Evolutionary conservation across 352 stramenopile genomes (phyloP).

Genomic region (Phytopythium boreale): DNA sequence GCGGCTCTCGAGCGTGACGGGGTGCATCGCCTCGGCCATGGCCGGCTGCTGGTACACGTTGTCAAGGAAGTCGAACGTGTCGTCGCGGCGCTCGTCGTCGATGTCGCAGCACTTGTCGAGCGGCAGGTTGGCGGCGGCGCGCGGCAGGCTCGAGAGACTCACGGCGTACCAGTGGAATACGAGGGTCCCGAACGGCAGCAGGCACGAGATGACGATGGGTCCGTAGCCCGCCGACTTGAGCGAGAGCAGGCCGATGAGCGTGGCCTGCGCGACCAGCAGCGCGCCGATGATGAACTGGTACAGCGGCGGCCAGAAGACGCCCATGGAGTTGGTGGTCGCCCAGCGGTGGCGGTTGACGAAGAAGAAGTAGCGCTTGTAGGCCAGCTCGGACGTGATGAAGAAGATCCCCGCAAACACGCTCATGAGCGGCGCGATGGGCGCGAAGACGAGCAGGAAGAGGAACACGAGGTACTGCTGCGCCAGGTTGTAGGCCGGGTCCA

Average conservation of each 20-base stretch:
- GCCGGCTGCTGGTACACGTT: slow-evolving; percentile 68
- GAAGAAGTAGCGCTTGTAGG: slow-evolving; percentile 69
- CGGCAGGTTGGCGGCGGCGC: slow-evolving; percentile 47
- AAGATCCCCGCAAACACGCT: slow-evolving; percentile 58
- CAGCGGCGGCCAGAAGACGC: slow-evolving; percentile 63
- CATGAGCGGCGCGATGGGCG: slow-evolving; percentile 70
- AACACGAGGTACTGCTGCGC: slow-evolving; percentile 75
- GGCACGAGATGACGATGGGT: slow-evolving; percentile 33
- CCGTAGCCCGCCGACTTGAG: slow-evolving; percentile 54
- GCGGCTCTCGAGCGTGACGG: slow-evolving; percentile 18
- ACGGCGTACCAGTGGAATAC: slow-evolving; percentile 66
- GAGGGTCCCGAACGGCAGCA: slow-evolving; percentile 51
- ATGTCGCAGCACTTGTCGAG: slow-evolving; percentile 64
- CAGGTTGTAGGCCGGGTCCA: slow-evolving; percentile 57
- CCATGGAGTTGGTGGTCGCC: slow-evolving; percentile 53
- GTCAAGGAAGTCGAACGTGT: slow-evolving; percentile 60
- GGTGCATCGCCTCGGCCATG: slow-evolving; percentile 41
- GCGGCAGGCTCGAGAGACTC: slow-evolving; percentile 44
- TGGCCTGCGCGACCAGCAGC: slow-evolving; percentile 59
- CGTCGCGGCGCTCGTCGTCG: slow-evolving; percentile 49
- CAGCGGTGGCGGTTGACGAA: slow-evolving; percentile 63
- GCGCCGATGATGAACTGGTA: slow-evolving; percentile 65
- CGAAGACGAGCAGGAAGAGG: slow-evolving; percentile 68
- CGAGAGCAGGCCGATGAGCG: slow-evolving; percentile 62
- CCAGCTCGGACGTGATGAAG: slow-evolving; percentile 62